These are phyloP conservation scores for Pisolithus marmoratus DNA, from an alignment of 768 basidiomycete species.

Conservation along the genomic window DNA sequence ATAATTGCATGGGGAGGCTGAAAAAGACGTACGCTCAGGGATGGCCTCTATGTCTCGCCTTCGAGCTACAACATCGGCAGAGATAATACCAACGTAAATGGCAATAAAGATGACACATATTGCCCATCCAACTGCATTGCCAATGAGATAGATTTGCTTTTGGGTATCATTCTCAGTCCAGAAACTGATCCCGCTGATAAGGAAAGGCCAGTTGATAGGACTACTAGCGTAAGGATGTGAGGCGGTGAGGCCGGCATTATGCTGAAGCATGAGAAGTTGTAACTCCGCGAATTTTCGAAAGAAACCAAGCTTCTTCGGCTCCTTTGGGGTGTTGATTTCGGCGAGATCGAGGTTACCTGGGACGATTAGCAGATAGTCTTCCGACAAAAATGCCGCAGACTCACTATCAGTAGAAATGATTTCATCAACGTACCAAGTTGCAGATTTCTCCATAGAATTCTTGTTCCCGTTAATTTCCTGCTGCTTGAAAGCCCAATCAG, in stretches of 20 bases:
- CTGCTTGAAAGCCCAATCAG: constrained; percentile 96
- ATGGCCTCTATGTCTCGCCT: constrained; percentile 82
- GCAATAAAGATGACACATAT: constrained; percentile 79
- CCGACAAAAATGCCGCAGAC: constrained; percentile 19
- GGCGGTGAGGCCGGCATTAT: constrained; percentile 98
- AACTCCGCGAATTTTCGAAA: constrained; percentile 93
- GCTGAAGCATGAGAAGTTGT: constrained; percentile 93
- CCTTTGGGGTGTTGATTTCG: constrained; percentile 47
- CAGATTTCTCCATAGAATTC: constrained; percentile 73
- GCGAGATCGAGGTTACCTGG: constrained; percentile 50
- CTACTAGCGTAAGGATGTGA: constrained; percentile 93
- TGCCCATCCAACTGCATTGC: constrained; percentile 96
- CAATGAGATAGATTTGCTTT: constrained; percentile 94
- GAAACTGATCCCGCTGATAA: constrained; percentile 93
- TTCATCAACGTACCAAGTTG: constrained; percentile 86
- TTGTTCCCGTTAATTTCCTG: constrained; percentile 99
- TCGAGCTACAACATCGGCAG: constrained; percentile 85
- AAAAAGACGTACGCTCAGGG: constrained; percentile 64
- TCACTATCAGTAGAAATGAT: constrained; percentile 70
- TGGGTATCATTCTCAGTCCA: constrained; percentile 86
- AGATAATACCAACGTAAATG: constrained; percentile 84
- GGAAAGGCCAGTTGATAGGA: constrained; percentile 99
- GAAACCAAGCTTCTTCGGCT: constrained; percentile 82
- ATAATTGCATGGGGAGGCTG: neutral
- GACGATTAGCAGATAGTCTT: constrained; percentile 22